These are phyloP conservation scores for Elaeagnus macrophylla DNA, from an alignment of 306 rosid genomes.

Conservation along the genomic window DNA sequence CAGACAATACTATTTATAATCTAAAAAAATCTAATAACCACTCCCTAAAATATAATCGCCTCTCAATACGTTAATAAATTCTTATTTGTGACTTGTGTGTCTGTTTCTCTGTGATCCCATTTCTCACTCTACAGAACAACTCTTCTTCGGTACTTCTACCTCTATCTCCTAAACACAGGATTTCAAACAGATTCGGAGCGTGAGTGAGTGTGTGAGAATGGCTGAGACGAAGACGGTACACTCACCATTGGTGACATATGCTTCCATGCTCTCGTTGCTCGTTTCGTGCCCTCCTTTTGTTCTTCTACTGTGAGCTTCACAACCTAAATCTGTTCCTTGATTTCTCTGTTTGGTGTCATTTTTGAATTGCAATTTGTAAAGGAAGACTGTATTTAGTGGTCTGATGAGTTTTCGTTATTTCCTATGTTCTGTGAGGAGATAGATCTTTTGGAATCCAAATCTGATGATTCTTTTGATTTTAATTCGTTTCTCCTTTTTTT, in stretches of 20 bases:
- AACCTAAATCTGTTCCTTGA: neutral
- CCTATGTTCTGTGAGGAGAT: neutral
- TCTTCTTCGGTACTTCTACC: too few species aligned
- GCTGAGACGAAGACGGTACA: slow-evolving; percentile 56
- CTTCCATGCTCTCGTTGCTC: slow-evolving; percentile 71
- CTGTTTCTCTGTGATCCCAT: too few species aligned
- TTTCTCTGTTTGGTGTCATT: neutral
- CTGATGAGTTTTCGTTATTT: too few species aligned
- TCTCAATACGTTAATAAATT: too few species aligned
- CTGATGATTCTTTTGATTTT: neutral
- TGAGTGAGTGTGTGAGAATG: slow-evolving; percentile 23
- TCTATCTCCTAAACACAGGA: too few species aligned
- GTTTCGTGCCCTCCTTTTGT: slow-evolving; percentile 87
- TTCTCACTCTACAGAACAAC: too few species aligned
- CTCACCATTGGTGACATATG: slow-evolving; percentile 69
- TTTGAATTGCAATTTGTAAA: neutral
- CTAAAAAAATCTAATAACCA: too few species aligned
- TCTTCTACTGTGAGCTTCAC: slow-evolving; percentile 46
- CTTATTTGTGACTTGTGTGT: too few species aligned
- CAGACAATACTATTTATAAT: too few species aligned
- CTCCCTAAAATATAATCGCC: too few species aligned
- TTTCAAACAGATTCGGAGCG: neutral
- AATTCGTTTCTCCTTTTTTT: neutral
- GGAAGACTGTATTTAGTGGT: neutral
- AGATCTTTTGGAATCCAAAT: neutral